Conservation (phyloP, 306 rosid species). For the Styphnolobium japonicum region DNA sequence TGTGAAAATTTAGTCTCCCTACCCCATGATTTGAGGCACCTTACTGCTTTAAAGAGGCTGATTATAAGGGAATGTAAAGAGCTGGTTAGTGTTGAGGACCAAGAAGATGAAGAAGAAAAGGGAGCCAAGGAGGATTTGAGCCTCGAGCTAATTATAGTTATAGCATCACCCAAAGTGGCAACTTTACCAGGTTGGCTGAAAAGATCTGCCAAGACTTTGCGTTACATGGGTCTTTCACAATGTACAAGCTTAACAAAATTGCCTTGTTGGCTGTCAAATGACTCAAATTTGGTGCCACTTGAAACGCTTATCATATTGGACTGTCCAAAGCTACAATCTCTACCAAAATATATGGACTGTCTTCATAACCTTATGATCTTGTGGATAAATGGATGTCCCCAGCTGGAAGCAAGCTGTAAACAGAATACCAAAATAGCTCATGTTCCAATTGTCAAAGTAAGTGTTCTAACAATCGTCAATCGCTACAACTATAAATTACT, state of each 20-base stretch:
- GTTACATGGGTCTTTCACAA: neutral
- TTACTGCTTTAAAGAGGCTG: neutral
- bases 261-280: neutral
- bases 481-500: too few relatives aligned
- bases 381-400: too few relatives aligned
- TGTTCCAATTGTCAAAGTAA: too few relatives aligned
- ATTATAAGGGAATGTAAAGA: neutral
- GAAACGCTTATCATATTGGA: neutral
- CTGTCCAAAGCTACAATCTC: neutral
- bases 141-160: neutral
- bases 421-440: too few relatives aligned
- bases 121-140: neutral
- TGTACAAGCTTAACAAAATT: neutral
- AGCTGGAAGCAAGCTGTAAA: too few relatives aligned
- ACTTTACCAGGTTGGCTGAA: too few relatives aligned
- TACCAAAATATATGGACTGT: too few relatives aligned
- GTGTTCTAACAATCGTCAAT: too few relatives aligned
- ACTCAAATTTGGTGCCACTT: neutral
- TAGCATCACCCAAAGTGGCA: too few relatives aligned
- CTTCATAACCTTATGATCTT: too few relatives aligned
- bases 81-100: neutral
- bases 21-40: neutral
- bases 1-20: neutral
- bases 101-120: neutral
- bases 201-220: neutral